Evolutionary conservation across 805 yeast species (phyloP), one percentile per base, ranked within the genome.

Genomic region (Spathaspora passalidarum): DNA sequence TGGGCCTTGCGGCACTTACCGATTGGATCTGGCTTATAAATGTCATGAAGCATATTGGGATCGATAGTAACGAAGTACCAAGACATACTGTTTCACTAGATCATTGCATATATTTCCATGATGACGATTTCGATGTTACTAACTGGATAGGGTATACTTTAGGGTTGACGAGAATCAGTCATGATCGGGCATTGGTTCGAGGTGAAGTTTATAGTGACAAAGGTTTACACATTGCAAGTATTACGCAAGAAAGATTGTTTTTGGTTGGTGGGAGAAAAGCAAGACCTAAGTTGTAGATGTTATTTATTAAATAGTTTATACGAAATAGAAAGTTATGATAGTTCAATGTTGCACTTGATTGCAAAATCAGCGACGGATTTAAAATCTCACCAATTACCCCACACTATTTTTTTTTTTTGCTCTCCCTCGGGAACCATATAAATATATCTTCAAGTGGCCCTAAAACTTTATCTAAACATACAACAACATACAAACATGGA

Each of bases 31-130:
- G 59, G 14, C 45, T 66, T 16, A 61, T 63, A 35, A 61, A 59
- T 47, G 39, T 23, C 2, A 42, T 53, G 13, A 53, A 56, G n/a
- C 40, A 48, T 5, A 57, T 52, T 25, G 66, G 65, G 4, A 66
- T 64, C 3, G 49, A 46, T 18, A 61, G 57, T 13, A 51, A 55
- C 6, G 54, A 62, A 44, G 64, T 62, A 43, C 65, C 46, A 2
- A 26, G 14, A 19, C 74, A 79, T 50, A 76, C 81, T n/a, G 83
- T 81, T 2, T 80, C 87, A 14, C 60, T 85, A 50, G 90, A 84
- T 53, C 90, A 85, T 56, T 64, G 81, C 0, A 74, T 86, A 22
- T 81, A 82, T 59, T 82, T 85, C 66, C 88, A 83, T 57, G 78
- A 73, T 64, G 62, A 64, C n/a, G 80, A 76, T 43, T 72, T 80